Evolutionary conservation across 768 basidiomycete genomes (phyloP), one percentile per base, ranked within the genome.

Genomic region (Lactarius vividus): DNA sequence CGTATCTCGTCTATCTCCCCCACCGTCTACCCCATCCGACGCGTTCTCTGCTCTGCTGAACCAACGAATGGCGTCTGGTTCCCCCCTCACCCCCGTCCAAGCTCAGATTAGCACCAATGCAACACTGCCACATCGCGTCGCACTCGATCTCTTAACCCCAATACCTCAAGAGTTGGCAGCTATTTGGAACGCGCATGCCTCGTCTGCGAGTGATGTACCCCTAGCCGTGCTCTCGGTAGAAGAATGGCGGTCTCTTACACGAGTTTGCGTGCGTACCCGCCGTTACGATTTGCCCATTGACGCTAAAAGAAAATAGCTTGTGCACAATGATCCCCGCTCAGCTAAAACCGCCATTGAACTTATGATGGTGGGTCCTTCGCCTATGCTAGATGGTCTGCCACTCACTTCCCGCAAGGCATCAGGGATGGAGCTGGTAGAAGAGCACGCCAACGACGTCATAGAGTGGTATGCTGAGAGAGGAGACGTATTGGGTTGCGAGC

Each of bases 311-410:
- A 59, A 72, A 66, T 40, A 90, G 88, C 71, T 86, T 26, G 72
- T 77, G 20, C 74, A 77, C 23, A 72, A 76, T 3, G 89, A 92
- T 68, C 70, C 70, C 0, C 71, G 75, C 29, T 80, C 83, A 0
- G 86, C 84, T 1, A 82, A 87, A 68, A 70, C 72, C 2, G 77
- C 81, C 2, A 72, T 92, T 9, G 74, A 78, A 20, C 74, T 91
- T 1, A 88, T 89, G 83, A 73, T 76, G 74, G 84, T 81, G 16
- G 64, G 74, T 69, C 57, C 13, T 53, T 16, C 46, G 23, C 28
- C 13, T 46, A 16, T 28, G 28, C 55, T 35, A 23, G 33, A 18
- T 35, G 4, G 44, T 18, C 9, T 3, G 3, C 18, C 33, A 28
- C 39, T 37, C 42, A 31, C 44, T 35, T 57, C 3, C 9, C 5